phyloP scores from a whole-genome alignment of 116 monocot species.

The Dioscorea cayenensis region DNA sequence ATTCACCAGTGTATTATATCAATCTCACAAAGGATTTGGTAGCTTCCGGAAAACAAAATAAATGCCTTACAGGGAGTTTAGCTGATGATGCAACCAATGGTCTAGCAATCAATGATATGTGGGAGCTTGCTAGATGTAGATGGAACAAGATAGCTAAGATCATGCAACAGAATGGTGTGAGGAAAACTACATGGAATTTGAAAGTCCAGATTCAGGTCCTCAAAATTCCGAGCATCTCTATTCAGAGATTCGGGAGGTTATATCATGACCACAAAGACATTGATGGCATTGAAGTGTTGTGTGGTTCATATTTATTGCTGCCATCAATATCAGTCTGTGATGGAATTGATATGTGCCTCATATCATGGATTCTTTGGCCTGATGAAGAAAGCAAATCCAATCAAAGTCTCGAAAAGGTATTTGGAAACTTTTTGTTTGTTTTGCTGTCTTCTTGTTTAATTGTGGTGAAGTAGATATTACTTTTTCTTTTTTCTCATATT shows the following conservation, averaged over 20 bases:
- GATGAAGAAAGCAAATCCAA: slow-evolving; percentile 87
- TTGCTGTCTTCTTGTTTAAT: not conserved
- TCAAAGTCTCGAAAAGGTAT: slow-evolving; percentile 89
- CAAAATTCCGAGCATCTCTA: slow-evolving; percentile 48
- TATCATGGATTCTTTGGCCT: slow-evolving; percentile 92
- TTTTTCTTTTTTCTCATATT: too few relatives aligned
- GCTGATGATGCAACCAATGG: slow-evolving; percentile 9
- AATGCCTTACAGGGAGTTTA: slow-evolving; percentile 2
- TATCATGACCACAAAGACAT: slow-evolving; percentile 20
- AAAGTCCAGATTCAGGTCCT: slow-evolving; percentile 88
- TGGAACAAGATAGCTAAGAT: slow-evolving; percentile 72
- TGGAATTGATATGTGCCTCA: slow-evolving; percentile 68
- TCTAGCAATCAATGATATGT: slow-evolving; percentile 13
- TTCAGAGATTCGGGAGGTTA: slow-evolving; percentile 53
- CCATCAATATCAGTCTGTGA: slow-evolving; percentile 41
- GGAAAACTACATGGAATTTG: slow-evolving; percentile 84
- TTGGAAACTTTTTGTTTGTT: not conserved
- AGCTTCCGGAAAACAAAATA: slow-evolving; percentile 16
- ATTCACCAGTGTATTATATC: slow-evolving; percentile 82
- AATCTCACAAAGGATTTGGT: slow-evolving; percentile 68
- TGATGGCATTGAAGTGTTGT: slow-evolving; percentile 38
- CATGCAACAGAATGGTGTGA: slow-evolving; percentile 46
- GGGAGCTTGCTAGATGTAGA: slow-evolving; percentile 42
- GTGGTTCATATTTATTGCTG: slow-evolving; percentile 50
- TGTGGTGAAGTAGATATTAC: not conserved